phyloP scores from a whole-genome alignment of 139 green algal species.

The Picochlorum costavermella region DNA sequence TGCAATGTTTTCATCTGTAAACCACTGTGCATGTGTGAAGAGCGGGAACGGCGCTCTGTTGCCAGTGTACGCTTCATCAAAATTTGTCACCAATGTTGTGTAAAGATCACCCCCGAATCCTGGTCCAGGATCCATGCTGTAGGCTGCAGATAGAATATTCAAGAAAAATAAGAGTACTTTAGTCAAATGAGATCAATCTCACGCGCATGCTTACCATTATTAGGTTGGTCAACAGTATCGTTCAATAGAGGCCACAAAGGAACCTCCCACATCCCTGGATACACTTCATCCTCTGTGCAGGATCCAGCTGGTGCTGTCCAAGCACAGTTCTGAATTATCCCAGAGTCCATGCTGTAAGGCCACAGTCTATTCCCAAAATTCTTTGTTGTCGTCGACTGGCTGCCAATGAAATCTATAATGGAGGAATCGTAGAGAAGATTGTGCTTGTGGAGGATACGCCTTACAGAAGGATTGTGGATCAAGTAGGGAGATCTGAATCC shows the following conservation, averaged over 20 bases:
- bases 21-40: conserved; percentile 22
- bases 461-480: conserved; percentile 18
- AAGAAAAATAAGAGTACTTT: not conserved
- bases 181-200: not conserved
- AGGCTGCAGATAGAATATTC: not conserved
- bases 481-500: conserved; percentile 23
- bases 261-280: conserved; percentile 9
- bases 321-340: conserved; percentile 14
- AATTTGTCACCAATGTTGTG: conserved; percentile 9
- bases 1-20: conserved; percentile 17
- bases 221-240: conserved; percentile 2
- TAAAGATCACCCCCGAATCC: conserved; percentile 5
- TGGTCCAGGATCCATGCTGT: conserved; percentile 20
- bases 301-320: conserved; percentile 7
- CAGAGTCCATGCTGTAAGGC: conserved; percentile 11
- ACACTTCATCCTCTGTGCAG: conserved; percentile 2
- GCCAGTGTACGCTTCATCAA: conserved; percentile 21
- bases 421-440: conserved; percentile 23
- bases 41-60: conserved; percentile 25
- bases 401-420: conserved; percentile 16
- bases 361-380: conserved; percentile 6
- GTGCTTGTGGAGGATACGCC: conserved; percentile 1
- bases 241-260: conserved; percentile 14
- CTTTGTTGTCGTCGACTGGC: not conserved
- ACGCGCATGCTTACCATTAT: conserved; percentile 2